Evolutionary conservation across 2,329 filamentous ascomycete species (phyloP).

Genomic region (Pseudocercospora crystallina): DNA sequence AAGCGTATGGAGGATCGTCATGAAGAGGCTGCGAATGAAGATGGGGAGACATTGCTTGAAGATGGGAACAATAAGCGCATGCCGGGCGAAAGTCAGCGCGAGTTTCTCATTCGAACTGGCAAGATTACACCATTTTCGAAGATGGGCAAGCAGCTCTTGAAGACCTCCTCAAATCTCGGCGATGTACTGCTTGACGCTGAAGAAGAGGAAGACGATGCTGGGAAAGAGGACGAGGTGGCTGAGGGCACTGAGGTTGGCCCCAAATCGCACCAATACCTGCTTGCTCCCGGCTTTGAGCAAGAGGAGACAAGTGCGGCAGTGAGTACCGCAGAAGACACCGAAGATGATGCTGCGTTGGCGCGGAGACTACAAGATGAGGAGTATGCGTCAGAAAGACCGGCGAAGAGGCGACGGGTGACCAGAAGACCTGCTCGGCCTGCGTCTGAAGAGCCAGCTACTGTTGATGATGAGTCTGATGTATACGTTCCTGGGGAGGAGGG

Average conservation of each 20-base stretch:
- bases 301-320: slow-evolving; percentile 25
- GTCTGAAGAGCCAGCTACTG: slow-evolving; percentile 23
- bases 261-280: slow-evolving; percentile 49
- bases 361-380: slow-evolving; percentile 36
- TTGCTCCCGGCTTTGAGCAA: slow-evolving; percentile 48
- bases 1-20: slow-evolving; percentile 76
- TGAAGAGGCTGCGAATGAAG: slow-evolving; percentile 49
- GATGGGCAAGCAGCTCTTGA: slow-evolving; percentile 64
- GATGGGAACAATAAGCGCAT: slow-evolving; percentile 59
- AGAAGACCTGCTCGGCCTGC: slow-evolving; percentile 24
- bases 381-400: slow-evolving; percentile 39
- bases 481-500: slow-evolving; percentile 44
- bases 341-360: slow-evolving; percentile 34
- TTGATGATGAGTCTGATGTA: slow-evolving; percentile 41
- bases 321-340: slow-evolving; percentile 22
- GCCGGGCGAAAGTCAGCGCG: slow-evolving; percentile 78
- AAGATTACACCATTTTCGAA: slow-evolving; percentile 96
- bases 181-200: slow-evolving; percentile 81
- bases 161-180: slow-evolving; percentile 67
- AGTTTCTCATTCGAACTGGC: slow-evolving; percentile 90
- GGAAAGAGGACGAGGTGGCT: slow-evolving; percentile 35
- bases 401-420: slow-evolving; percentile 43
- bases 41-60: slow-evolving; percentile 41
- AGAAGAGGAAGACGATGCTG: slow-evolving; percentile 60
- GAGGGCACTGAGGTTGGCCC: slow-evolving; percentile 29